A percentile compares a stretch with the other conserved stretches of the same genome.
Conservation (phyloP, 2,329 filamentous ascomycete genomes). For the Clathrospora elynae region DNA sequence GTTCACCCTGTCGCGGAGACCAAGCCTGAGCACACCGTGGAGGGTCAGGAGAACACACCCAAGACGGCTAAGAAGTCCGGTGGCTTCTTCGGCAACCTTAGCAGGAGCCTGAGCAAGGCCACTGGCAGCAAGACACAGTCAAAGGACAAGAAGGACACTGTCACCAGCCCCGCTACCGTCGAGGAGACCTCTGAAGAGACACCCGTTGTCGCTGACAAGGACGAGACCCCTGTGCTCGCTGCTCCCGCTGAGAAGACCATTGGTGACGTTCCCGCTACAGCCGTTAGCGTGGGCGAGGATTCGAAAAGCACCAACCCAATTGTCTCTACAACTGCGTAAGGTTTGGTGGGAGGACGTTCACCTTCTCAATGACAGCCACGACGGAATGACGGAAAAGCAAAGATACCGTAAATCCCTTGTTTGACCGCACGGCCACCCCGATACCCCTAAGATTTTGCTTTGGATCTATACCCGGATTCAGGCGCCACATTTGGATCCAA, state of each 20-base stretch:
- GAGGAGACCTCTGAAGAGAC: conserved; percentile 39
- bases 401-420: conserved; percentile 47
- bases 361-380: conserved; percentile 49
- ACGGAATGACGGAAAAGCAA: conserved; percentile 53
- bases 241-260: conserved; percentile 41
- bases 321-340: conserved; percentile 51
- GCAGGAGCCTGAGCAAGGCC: conserved; percentile 51
- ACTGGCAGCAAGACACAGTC: conserved; percentile 44
- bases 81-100: conserved; percentile 78
- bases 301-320: conserved; percentile 45
- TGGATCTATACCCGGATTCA: conserved; percentile 33
- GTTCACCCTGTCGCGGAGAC: conserved; percentile 47
- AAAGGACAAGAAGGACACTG: conserved; percentile 45
- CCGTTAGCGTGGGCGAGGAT: conserved; percentile 48
- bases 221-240: conserved; percentile 33
- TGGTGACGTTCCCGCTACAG: conserved; percentile 48
- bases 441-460: conserved; percentile 40
- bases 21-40: conserved; percentile 51
- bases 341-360: conserved; percentile 49
- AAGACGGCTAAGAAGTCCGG: conserved; percentile 82
- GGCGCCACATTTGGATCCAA: conserved; percentile 40
- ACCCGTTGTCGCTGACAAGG: conserved; percentile 36
- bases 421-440: conserved; percentile 46
- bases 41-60: conserved; percentile 47
- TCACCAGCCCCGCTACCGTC: conserved; percentile 42